Conservation (phyloP, 139 green algal species). For the Asterochloris erici region DNA sequence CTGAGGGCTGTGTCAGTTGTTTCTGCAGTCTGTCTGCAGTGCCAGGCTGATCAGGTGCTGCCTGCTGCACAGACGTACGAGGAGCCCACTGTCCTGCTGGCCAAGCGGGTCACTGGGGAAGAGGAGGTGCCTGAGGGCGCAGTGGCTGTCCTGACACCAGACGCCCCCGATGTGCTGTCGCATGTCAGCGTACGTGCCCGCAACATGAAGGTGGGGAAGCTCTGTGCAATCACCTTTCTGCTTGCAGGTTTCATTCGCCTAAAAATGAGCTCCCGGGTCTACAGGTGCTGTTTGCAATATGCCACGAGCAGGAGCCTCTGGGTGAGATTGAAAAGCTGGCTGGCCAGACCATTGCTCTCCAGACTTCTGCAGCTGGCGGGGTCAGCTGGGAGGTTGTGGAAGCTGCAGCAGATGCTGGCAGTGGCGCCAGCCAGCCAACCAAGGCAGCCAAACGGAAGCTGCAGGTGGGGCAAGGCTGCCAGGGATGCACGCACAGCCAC, state of each 20-base stretch:
- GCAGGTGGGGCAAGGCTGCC: slow-evolving; percentile 22
- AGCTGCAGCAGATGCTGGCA: not conserved
- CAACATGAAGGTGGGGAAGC: slow-evolving; percentile 66
- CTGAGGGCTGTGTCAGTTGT: no score
- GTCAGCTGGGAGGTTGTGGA: slow-evolving; percentile 66
- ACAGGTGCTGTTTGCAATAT: slow-evolving; percentile 37
- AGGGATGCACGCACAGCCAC: no score
- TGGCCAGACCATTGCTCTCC: slow-evolving; percentile 22
- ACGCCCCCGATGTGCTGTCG: slow-evolving; percentile 87
- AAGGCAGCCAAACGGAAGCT: slow-evolving; percentile 26
- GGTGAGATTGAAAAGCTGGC: slow-evolving; percentile 40
- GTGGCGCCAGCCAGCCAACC: not conserved
- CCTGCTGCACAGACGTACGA: slow-evolving; percentile 49
- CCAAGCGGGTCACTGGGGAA: slow-evolving; percentile 79
- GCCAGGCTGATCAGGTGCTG: not conserved
- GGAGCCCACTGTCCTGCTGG: slow-evolving; percentile 82
- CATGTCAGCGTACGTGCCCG: slow-evolving; percentile 88
- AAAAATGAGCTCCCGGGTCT: no score
- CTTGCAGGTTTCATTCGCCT: not conserved
- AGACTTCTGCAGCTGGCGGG: slow-evolving; percentile 66
- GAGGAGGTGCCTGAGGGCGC: slow-evolving; percentile 92
- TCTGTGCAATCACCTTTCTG: slow-evolving; percentile 37
- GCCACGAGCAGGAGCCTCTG: slow-evolving; percentile 55
- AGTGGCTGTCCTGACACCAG: slow-evolving; percentile 81
- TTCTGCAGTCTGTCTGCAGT: no score